Base-by-base conservation (phyloP, 441 rosid species). In the Kokia cookei region DNA sequence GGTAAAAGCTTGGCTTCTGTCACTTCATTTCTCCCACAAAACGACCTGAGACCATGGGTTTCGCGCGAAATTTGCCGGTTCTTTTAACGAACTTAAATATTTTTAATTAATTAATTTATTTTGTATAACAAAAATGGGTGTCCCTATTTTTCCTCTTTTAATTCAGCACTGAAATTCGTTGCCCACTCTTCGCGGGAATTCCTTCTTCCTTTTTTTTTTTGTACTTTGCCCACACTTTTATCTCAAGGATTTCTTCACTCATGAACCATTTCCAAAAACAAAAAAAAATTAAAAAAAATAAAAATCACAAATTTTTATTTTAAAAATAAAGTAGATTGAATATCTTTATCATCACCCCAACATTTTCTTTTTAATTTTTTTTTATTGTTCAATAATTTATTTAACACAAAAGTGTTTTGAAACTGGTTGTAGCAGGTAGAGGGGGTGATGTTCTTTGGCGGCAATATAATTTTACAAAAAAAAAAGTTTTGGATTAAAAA, bases 191-290 rank as follows among this genome's bases (percentile, higher is more conserved):
- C 57, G 14, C 14, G 70, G 82, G 58, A 77, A 70, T 69, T 73
- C 60, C 57, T 65, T 75, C 73, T 71, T 63, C 55, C 22, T 73
- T 74, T 26, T 58, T 17, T 76, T 71, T 50, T 53, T 9, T 11
- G 11, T 69, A 37, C 80, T 75, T 75, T 81, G 79, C 92, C 91
- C 87, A 87, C 90, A 89, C 88, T 92, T 78, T 84, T 69, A 22
- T 85, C 85, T 62, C 73, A 32, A 45, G 67, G 51, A 35, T 77
- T 79, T 65, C 70, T 69, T 51, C 53, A 24, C 68, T 54, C 27
- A 50, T 47, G 7, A 1, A 1, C 50, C 59, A 13, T 65, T 84
- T 65, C 26, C 14, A 14, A 32, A 32, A 58, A 58, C 24, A 57
- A 26, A 27, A 1, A 1, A 4, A 29, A 32, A 4, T 32, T 32